Conservation (phyloP, 1,139 yeast genomes). For the Lodderomyces metapsilosis region DNA sequence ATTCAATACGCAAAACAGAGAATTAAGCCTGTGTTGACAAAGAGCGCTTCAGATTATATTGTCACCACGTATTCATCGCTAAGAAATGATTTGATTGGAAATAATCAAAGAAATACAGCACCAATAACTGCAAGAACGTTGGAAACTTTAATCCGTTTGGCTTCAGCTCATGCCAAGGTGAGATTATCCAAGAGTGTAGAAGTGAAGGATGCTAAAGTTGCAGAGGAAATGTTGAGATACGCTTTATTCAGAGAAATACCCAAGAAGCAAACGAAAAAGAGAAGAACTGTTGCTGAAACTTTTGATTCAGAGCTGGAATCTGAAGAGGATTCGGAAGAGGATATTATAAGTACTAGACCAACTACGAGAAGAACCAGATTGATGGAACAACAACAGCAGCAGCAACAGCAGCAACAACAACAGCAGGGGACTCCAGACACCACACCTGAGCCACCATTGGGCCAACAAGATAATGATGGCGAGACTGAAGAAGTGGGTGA, state of each 20-base stretch:
- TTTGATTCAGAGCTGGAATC: constrained; percentile 21
- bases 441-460: constrained; percentile 11
- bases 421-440: constrained; percentile 10
- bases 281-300: constrained; percentile 19
- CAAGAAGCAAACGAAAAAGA: constrained; percentile 36
- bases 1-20: constrained; percentile 93
- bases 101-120: constrained; percentile 77
- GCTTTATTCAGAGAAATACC: constrained; percentile 81
- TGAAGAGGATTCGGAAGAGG: constrained; percentile 22
- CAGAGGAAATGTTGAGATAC: constrained; percentile 80
- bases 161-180: constrained; percentile 97
- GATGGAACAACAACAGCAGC: constrained; percentile 13
- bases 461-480: constrained; percentile 6
- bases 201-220: constrained; percentile 77
- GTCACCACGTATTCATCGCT: constrained; percentile 77
- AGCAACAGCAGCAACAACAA: constrained; percentile 12
- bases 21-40: constrained; percentile 75
- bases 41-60: constrained; percentile 77
- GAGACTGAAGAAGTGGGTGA: constrained; percentile 1
- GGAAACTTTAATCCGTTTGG: constrained; percentile 90
- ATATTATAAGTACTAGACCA: constrained; percentile 22
- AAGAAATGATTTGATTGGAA: constrained; percentile 76
- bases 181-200: constrained; percentile 76
- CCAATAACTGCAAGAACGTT: constrained; percentile 98
- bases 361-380: constrained; percentile 21